A percentile compares a stretch with the other conserved stretches of the same genome.
Conservation (phyloP, 169 alveolate genomes). For the Perkinsus marinus region DNA sequence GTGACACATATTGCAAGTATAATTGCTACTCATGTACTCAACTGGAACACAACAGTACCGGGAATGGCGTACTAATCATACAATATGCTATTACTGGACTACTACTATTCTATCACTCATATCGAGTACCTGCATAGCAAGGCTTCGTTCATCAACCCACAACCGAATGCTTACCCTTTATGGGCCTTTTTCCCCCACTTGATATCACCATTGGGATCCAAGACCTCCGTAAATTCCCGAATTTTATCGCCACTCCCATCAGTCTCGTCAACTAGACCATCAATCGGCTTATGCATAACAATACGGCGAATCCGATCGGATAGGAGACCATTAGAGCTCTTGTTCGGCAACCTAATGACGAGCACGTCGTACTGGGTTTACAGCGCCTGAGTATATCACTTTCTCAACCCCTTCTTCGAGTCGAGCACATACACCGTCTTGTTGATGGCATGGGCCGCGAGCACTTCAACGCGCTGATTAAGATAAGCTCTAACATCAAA, state of each 20-base stretch:
- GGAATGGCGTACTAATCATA: not conserved
- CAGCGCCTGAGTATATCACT: not conserved
- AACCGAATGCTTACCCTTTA: not conserved
- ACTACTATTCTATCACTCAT: not conserved
- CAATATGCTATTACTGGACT: not conserved
- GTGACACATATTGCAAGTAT: too few species aligned
- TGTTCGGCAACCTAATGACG: not conserved
- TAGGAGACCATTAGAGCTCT: not conserved
- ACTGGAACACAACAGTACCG: not conserved
- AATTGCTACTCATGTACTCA: not conserved
- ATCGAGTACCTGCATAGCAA: not conserved
- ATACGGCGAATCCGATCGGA: not conserved
- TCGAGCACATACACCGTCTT: not conserved
- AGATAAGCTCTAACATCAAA: not conserved
- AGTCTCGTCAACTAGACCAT: not conserved
- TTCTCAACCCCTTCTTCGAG: not conserved
- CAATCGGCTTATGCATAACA: not conserved
- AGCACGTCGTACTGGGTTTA: not conserved
- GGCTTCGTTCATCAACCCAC: not conserved
- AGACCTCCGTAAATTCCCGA: not conserved
- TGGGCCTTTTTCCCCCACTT: not conserved
- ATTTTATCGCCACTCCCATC: not conserved
- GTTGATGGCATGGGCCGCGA: not conserved
- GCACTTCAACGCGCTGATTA: not conserved
- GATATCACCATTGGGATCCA: not conserved